A percentile compares a stretch with the other conserved stretches of the same genome.
Evolutionary conservation across 495 filamentous ascomycete genomes (phyloP).

Genomic region (Aspergillus mulundensis): DNA sequence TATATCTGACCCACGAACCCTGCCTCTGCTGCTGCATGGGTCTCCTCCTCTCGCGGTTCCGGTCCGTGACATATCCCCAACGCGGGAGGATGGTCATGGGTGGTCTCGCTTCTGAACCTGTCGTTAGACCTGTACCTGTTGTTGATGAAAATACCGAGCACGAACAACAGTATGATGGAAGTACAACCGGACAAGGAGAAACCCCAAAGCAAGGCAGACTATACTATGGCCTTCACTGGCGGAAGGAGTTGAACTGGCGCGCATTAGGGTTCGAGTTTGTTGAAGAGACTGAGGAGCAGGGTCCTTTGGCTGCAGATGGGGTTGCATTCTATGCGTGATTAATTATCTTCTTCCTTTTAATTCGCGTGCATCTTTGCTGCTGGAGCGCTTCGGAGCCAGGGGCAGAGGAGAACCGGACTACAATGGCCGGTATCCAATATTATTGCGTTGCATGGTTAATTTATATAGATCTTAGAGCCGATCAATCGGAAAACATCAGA

Average conservation of each 20-base stretch:
- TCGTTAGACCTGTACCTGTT: conserved; percentile 18
- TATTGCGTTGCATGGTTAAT: no score
- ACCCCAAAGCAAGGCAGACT: conserved; percentile 2
- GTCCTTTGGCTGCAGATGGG: conserved; percentile 4
- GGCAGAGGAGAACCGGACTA: not conserved
- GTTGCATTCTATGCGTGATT: conserved; percentile 22
- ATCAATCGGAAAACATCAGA: not conserved
- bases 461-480: not conserved
- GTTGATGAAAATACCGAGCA: conserved; percentile 39
- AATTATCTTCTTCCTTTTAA: not conserved
- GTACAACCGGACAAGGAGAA: conserved; percentile 14
- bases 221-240: conserved; percentile 83
- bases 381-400: not conserved
- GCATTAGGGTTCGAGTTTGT: conserved; percentile 80
- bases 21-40: conserved; percentile 97
- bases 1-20: conserved; percentile 91
- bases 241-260: conserved; percentile 91
- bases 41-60: conserved; percentile 84
- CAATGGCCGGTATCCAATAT: no score
- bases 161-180: not conserved
- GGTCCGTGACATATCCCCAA: conserved; percentile 70
- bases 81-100: conserved; percentile 40
- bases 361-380: not conserved
- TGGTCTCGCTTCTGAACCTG: conserved; percentile 38
- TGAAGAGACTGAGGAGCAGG: conserved; percentile 18